Conservation (phyloP, 345 rosid species). For the Salix udensis region DNA sequence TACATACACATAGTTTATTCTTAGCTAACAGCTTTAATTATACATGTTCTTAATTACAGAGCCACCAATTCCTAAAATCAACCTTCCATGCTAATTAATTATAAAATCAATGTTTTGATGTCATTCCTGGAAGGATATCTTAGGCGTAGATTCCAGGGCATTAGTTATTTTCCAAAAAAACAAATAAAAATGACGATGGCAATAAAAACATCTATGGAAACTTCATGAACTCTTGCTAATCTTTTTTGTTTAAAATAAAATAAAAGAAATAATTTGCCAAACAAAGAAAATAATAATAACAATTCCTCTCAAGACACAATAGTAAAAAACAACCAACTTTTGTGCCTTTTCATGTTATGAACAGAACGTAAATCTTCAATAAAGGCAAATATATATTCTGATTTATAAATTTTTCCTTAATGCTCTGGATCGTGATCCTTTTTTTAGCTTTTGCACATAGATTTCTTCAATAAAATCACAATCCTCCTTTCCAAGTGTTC, state of each 20-base stretch:
- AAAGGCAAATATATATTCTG: neutral
- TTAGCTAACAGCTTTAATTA: neutral
- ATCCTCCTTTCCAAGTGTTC: neutral
- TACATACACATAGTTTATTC: neutral
- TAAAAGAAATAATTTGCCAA: neutral
- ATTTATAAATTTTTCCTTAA: slow-evolving; percentile 1
- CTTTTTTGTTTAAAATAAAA: neutral
- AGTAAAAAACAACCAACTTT: neutral
- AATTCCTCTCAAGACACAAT: neutral
- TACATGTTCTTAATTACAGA: too few species aligned
- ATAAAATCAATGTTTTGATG: neutral
- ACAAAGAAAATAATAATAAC: neutral
- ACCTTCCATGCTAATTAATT: neutral
- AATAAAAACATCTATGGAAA: neutral
- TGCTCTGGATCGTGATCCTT: slow-evolving; percentile 1
- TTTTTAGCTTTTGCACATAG: neutral
- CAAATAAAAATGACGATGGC: neutral
- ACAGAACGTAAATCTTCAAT: neutral
- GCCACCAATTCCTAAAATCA: neutral
- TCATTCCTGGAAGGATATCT: slow-evolving; percentile 8
- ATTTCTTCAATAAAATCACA: slow-evolving; percentile 6
- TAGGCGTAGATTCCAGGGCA: neutral
- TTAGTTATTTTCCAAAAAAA: too few species aligned
- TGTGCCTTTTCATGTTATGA: neutral
- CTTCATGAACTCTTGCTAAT: neutral